These are phyloP conservation scores for Jasminum sambac DNA, from an alignment of 257 asterid genomes.

Conservation along the genomic window DNA sequence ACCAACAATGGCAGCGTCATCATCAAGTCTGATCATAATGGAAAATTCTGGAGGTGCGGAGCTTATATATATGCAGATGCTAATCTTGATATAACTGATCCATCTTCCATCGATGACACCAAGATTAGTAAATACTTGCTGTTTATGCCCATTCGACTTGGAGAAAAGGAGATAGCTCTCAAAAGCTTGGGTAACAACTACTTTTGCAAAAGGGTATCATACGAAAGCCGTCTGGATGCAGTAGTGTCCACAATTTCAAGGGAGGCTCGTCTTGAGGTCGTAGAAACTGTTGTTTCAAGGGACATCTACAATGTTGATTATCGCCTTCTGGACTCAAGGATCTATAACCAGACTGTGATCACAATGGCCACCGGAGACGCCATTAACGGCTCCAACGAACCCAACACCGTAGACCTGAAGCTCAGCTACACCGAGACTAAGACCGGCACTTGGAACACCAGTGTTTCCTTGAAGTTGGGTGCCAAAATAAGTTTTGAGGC, in stretches of 20 bases:
- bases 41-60: not conserved
- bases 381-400: not conserved
- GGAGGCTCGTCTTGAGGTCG: not conserved
- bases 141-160: not conserved
- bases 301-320: slow-evolving; percentile 2
- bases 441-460: slow-evolving; percentile 10
- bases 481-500: not conserved
- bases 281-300: slow-evolving; percentile 14
- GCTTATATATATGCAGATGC: not conserved
- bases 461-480: no score
- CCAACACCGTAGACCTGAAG: slow-evolving; percentile 19
- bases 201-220: slow-evolving; percentile 15
- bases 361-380: slow-evolving; percentile 17
- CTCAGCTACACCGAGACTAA: slow-evolving; percentile 16
- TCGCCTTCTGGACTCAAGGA: slow-evolving; percentile 7
- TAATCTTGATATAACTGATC: not conserved
- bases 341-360: slow-evolving; percentile 16
- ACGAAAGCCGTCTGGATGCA: not conserved
- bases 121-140: not conserved
- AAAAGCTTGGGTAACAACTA: not conserved
- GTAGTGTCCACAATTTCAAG: not conserved
- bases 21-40: not conserved
- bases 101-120: not conserved
- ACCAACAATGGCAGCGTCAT: not conserved
- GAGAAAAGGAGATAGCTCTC: not conserved